Evolutionary conservation across 202 grass and related monocot genomes (phyloP).

Genomic region (Carex sylvatica): DNA sequence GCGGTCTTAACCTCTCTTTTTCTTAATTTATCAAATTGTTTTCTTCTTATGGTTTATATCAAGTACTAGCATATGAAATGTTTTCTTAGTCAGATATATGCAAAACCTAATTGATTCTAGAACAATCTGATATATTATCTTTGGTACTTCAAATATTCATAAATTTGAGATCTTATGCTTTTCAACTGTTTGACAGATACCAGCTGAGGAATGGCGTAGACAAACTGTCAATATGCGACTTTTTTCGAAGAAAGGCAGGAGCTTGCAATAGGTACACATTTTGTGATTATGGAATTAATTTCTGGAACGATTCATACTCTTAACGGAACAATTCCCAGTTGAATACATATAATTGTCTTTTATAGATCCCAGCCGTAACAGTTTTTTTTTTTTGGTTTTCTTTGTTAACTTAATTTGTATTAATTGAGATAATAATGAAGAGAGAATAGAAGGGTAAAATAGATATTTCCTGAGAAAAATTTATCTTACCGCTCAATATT

Average conservation of each 20-base stretch:
- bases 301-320: neutral
- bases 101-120: neutral
- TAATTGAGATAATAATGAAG: no score
- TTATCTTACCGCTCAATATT: no score
- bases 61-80: neutral
- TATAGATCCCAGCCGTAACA: no score
- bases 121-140: neutral
- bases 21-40: neutral
- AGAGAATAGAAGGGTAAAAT: no score
- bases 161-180: neutral
- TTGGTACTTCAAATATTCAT: neutral
- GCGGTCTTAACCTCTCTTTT: slow-evolving; percentile 29
- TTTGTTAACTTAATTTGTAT: no score
- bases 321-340: neutral
- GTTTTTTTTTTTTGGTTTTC: no score
- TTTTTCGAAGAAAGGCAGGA: slow-evolving; percentile 40
- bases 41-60: slow-evolving; percentile 11
- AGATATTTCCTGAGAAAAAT: no score
- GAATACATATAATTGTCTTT: neutral
- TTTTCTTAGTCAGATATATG: neutral
- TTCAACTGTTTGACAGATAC: slow-evolving; percentile 38
- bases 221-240: slow-evolving; percentile 53
- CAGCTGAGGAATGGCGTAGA: slow-evolving; percentile 71
- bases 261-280: neutral
- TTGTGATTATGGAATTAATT: neutral